Conservation (phyloP, 164 flowering plant species). For the Vitis amurensis region DNA sequence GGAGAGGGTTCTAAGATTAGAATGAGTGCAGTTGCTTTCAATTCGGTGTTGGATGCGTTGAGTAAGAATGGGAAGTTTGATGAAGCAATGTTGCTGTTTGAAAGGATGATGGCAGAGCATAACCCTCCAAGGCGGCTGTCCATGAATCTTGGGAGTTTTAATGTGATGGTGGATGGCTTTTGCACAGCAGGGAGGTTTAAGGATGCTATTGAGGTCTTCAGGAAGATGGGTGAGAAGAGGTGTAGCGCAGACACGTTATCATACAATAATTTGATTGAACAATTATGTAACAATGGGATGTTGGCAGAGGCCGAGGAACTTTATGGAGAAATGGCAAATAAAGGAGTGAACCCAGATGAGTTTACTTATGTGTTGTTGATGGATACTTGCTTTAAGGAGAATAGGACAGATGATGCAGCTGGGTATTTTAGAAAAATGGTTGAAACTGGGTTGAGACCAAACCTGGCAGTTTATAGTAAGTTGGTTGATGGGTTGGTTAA, state of each 20-base stretch:
- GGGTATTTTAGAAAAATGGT: conserved; percentile 77
- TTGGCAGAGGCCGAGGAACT: conserved; percentile 74
- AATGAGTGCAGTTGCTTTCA: conserved; percentile 71
- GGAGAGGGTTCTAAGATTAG: conserved; percentile 45
- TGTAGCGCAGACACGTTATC: conserved; percentile 75
- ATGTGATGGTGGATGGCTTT: conserved; percentile 82
- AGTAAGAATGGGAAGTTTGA: conserved; percentile 76
- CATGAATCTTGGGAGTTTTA: conserved; percentile 83
- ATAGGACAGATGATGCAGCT: conserved; percentile 67
- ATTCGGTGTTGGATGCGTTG: conserved; percentile 77
- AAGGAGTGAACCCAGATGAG: conserved; percentile 77
- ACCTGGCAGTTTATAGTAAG: conserved; percentile 63
- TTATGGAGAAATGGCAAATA: conserved; percentile 61
- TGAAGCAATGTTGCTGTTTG: conserved; percentile 69
- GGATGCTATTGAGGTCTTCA: conserved; percentile 75
- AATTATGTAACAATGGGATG: conserved; percentile 67
- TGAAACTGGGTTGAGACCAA: conserved; percentile 71
- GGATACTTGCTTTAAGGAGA: conserved; percentile 72
- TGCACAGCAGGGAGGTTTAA: conserved; percentile 57
- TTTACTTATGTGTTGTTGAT: conserved; percentile 65
- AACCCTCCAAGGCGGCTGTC: conserved; percentile 56
- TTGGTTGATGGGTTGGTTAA: conserved; percentile 63
- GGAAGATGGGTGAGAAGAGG: conserved; percentile 71
- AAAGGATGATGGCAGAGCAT: conserved; percentile 62
- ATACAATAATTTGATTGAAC: conserved; percentile 79